Evolutionary conservation across 2,329 filamentous ascomycete species (phyloP).

Genomic region (Fusarium sp.): DNA sequence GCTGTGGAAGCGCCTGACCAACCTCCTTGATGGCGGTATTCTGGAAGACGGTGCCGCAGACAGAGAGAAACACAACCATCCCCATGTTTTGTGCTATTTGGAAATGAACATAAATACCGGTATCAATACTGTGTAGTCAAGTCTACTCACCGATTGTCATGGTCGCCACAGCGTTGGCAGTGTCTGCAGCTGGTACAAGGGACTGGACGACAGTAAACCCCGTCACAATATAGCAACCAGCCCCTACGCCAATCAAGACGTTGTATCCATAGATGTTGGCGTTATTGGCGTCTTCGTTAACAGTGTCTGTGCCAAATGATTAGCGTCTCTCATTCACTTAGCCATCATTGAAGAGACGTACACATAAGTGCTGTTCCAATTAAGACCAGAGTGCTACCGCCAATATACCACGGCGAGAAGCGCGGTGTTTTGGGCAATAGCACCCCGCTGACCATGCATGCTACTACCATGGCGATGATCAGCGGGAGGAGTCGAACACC

Average conservation of each 20-base stretch:
- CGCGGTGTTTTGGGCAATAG: constrained; percentile 49
- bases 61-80: background rate
- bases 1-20: background rate
- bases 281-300: constrained; percentile 8
- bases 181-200: constrained; percentile 43
- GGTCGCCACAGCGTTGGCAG: constrained; percentile 48
- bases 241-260: constrained; percentile 54
- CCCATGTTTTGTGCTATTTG: constrained; percentile 3
- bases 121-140: background rate
- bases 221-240: constrained; percentile 48
- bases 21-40: background rate
- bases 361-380: constrained; percentile 49
- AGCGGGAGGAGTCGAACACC: constrained; percentile 55
- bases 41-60: constrained; percentile 1
- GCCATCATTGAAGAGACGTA: background rate
- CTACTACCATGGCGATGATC: constrained; percentile 50
- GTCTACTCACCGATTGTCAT: constrained; percentile 39
- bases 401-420: constrained; percentile 53
- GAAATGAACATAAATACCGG: background rate
- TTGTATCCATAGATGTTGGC: constrained; percentile 48
- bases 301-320: background rate
- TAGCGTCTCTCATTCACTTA: background rate
- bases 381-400: constrained; percentile 47
- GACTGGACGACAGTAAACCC: constrained; percentile 49
- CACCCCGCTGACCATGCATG: constrained; percentile 49